phyloP scores from a whole-genome alignment of 495 filamentous ascomycete genomes.

The Sabuloglossum arenarium region DNA sequence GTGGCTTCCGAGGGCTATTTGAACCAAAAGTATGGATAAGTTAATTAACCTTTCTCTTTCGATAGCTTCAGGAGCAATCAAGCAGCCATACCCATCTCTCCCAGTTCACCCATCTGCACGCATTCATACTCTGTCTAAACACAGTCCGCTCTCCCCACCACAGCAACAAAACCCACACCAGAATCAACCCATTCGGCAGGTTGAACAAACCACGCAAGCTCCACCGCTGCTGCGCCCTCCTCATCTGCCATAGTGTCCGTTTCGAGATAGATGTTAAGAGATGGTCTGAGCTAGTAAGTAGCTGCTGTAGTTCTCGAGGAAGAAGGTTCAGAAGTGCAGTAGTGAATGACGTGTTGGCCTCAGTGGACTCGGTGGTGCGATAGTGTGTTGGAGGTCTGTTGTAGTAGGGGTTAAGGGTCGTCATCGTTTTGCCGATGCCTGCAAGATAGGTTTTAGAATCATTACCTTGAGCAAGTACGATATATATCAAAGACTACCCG shows the following conservation, averaged over 20 bases:
- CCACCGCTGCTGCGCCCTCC: background rate
- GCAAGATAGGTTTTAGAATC: background rate
- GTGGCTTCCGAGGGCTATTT: conserved; percentile 46
- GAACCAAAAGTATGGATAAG: background rate
- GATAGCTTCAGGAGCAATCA: background rate
- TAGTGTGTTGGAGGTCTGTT: background rate
- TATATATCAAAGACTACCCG: too few relatives aligned
- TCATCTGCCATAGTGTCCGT: background rate
- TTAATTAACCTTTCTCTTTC: background rate
- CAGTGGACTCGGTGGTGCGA: background rate
- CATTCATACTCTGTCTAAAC: conserved; percentile 42
- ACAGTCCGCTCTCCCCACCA: conserved; percentile 76
- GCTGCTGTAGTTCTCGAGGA: background rate
- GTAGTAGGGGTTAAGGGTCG: background rate
- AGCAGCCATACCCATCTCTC: conserved; percentile 62
- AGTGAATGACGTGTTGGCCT: background rate
- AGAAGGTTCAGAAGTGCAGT: background rate
- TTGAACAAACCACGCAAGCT: background rate
- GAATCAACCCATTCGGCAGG: conserved; percentile 23
- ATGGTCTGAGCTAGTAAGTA: background rate
- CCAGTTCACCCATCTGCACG: conserved; percentile 73
- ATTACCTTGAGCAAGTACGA: background rate
- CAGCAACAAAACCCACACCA: conserved; percentile 54
- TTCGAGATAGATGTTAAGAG: background rate
- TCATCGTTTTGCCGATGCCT: background rate